Conservation (phyloP, 1,284 basidiomycete genomes). For the Apiotrichum montevideense region DNA sequence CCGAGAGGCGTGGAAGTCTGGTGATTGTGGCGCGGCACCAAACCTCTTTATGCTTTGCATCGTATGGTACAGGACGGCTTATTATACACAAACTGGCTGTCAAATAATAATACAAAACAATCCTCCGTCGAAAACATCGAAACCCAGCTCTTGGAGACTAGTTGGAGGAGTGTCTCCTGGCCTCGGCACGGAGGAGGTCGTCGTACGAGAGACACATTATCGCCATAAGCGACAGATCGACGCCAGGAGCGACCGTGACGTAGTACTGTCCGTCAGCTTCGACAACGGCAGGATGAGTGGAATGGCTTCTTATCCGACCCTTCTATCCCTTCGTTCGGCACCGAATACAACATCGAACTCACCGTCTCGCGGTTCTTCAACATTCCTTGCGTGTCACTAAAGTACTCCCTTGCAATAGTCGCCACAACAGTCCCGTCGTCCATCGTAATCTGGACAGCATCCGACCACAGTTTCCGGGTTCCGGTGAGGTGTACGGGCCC, state of each 20-base stretch:
- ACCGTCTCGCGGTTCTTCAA: slow-evolving; percentile 3
- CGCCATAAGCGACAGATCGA: slow-evolving; percentile 4
- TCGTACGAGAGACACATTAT: slow-evolving; percentile 4
- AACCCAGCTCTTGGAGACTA: too few species aligned
- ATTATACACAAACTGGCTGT: too few species aligned
- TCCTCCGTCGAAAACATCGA: too few species aligned
- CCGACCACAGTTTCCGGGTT: background rate
- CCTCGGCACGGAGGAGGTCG: slow-evolving; percentile 2
- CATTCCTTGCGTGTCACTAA: background rate
- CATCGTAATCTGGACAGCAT: background rate
- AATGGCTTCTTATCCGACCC: too few species aligned
- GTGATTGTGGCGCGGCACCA: too few species aligned
- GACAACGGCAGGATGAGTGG: background rate
- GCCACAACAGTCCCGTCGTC: background rate
- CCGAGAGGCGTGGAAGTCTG: too few species aligned
- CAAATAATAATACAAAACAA: too few species aligned
- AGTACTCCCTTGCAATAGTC: slow-evolving; percentile 4
- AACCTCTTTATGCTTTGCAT: too few species aligned
- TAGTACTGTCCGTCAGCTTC: background rate
- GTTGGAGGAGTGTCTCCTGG: background rate
- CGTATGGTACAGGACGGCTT: too few species aligned
- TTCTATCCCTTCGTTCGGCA: too few species aligned
- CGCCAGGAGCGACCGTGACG: slow-evolving; percentile 3
- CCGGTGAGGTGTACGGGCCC: background rate
- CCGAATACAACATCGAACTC: background rate